These are phyloP conservation scores for Rhinocladiella similis DNA, from an alignment of 2,329 filamentous ascomycete genomes.

Conservation along the genomic window DNA sequence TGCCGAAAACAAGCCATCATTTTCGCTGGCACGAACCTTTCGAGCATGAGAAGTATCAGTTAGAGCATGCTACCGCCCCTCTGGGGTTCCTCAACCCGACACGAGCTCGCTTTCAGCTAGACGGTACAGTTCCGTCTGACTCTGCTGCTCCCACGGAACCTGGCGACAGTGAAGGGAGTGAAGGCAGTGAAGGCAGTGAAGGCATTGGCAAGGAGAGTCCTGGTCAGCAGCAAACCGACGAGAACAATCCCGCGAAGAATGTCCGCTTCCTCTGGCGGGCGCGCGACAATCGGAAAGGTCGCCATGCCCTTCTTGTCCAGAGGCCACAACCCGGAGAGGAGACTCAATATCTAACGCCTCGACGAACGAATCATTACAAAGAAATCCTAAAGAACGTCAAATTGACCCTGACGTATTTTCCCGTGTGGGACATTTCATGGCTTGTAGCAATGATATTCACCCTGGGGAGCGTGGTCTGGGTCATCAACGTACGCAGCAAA, in stretches of 20 bases:
- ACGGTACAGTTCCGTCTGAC: slow-evolving; percentile 9
- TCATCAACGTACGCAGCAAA: slow-evolving; percentile 41
- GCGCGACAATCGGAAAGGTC: slow-evolving; percentile 50
- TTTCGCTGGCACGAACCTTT: slow-evolving; percentile 23
- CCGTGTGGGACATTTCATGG: slow-evolving; percentile 59
- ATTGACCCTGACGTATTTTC: slow-evolving; percentile 53
- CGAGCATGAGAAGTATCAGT: slow-evolving; percentile 8
- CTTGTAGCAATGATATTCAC: slow-evolving; percentile 57
- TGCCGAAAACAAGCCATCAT: slow-evolving; percentile 21
- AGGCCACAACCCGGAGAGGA: slow-evolving; percentile 33
- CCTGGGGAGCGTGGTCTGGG: slow-evolving; percentile 55
- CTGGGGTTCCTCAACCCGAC: slow-evolving; percentile 54
- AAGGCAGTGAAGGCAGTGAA: not conserved
- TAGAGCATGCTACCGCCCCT: slow-evolving; percentile 37
- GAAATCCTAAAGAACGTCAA: slow-evolving; percentile 40
- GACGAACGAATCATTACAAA: slow-evolving; percentile 34
- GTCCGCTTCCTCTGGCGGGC: slow-evolving; percentile 43
- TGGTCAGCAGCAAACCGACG: not conserved
- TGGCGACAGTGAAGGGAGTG: slow-evolving; percentile 6
- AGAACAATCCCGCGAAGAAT: slow-evolving; percentile 28
- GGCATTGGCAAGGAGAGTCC: not conserved
- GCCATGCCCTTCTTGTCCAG: slow-evolving; percentile 42
- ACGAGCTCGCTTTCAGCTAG: slow-evolving; percentile 37
- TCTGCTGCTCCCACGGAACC: slow-evolving; percentile 6
- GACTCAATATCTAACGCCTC: slow-evolving; percentile 34